Percentiles rank a stretch among this genome's conserved stretches.
Conservation (phyloP, 2,329 filamentous ascomycete species). For the Ophiocordyceps camponoti-rufipedis region DNA sequence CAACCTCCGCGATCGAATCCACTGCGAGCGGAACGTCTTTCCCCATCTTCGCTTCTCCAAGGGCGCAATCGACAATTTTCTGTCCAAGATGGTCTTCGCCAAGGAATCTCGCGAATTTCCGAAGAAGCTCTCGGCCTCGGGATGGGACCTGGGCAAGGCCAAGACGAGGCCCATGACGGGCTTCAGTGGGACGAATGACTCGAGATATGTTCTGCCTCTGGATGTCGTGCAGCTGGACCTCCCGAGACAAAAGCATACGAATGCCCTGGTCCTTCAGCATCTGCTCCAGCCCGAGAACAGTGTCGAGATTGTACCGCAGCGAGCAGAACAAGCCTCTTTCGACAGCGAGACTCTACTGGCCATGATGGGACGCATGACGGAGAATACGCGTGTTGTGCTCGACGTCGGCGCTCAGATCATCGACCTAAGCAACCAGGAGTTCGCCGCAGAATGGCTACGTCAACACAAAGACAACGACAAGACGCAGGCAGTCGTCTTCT, state of each 20-base stretch:
- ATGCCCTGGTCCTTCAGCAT: constrained; percentile 44
- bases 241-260: constrained; percentile 38
- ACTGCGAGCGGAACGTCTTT: constrained; percentile 32
- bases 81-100: constrained; percentile 39
- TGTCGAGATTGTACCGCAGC: constrained; percentile 3
- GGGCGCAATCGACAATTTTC: constrained; percentile 41
- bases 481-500: constrained; percentile 30
- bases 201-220: constrained; percentile 36
- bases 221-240: constrained; percentile 37
- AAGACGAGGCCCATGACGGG: constrained; percentile 36
- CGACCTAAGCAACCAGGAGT: constrained; percentile 36
- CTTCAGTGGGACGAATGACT: constrained; percentile 56
- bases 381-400: constrained; percentile 37
- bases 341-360: constrained; percentile 23
- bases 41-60: constrained; percentile 32
- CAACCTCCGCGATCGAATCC: constrained; percentile 35
- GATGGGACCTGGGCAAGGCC: constrained; percentile 41
- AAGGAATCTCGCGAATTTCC: constrained; percentile 45
- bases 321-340: neutral
- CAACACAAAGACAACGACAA: neutral
- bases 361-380: constrained; percentile 16
- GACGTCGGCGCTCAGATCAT: constrained; percentile 56
- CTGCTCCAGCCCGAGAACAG: constrained; percentile 36
- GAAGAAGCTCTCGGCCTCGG: constrained; percentile 43
- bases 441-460: constrained; percentile 35